Evolutionary conservation across 1,139 yeast species (phyloP).

Genomic region (Candida glucosophila): DNA sequence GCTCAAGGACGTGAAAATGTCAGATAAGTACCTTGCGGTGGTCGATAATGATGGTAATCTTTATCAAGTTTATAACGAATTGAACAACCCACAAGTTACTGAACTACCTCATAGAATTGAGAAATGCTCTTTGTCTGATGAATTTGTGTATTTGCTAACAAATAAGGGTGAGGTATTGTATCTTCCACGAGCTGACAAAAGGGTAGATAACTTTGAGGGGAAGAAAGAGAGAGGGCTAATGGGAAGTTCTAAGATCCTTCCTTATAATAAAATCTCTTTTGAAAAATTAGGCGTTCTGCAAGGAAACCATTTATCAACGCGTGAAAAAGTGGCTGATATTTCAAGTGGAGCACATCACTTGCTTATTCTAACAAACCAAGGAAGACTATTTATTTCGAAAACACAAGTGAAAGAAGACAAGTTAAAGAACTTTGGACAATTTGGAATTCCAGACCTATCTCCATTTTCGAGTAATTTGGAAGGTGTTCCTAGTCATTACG

Average conservation of each 20-base stretch:
- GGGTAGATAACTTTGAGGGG: conserved; percentile 10
- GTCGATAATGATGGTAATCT: conserved; percentile 69
- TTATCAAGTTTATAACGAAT: conserved; percentile 54
- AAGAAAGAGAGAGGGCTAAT: conserved; percentile 12
- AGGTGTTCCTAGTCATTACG: conserved; percentile 19
- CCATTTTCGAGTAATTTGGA: conserved; percentile 28
- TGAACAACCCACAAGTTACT: conserved; percentile 14
- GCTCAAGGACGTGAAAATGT: conserved; percentile 50
- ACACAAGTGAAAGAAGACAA: conserved; percentile 31
- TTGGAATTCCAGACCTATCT: conserved; percentile 66
- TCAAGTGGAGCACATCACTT: conserved; percentile 62
- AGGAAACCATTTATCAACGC: conserved; percentile 22
- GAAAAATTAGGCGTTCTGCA: conserved; percentile 1
- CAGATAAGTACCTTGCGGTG: conserved; percentile 43
- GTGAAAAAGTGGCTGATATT: conserved; percentile 43
- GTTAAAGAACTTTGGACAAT: conserved; percentile 59
- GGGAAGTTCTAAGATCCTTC: conserved; percentile 7
- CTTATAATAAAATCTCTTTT: conserved; percentile 7
- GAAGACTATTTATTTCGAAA: conserved; percentile 56
- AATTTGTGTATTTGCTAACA: conserved; percentile 50
- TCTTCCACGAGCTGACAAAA: conserved; percentile 30
- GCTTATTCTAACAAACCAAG: conserved; percentile 50
- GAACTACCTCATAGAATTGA: conserved; percentile 37
- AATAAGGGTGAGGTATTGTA: conserved; percentile 44
- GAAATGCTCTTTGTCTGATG: conserved; percentile 45